These are phyloP conservation scores for Phytophthora capsici DNA, from an alignment of 352 stramenopile genomes.

Conservation along the genomic window DNA sequence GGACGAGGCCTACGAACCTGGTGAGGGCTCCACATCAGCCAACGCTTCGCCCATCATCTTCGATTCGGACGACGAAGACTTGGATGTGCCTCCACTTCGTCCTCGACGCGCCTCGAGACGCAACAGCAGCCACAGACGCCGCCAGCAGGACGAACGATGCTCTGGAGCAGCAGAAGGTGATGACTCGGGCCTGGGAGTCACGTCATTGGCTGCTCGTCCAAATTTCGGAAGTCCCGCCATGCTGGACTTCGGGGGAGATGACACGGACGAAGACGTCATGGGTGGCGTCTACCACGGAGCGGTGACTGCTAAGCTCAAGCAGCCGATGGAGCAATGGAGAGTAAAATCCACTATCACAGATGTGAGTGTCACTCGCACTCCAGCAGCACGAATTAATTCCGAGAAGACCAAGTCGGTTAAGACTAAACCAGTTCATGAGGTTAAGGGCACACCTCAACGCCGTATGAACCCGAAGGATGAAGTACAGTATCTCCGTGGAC, in stretches of 20 bases:
- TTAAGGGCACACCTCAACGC: conserved; percentile 9
- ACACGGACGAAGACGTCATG: conserved; percentile 30
- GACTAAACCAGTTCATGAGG: conserved; percentile 6
- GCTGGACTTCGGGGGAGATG: conserved; percentile 26
- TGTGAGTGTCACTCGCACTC: conserved; percentile 8
- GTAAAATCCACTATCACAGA: conserved; percentile 27
- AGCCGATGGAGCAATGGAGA: conserved; percentile 26
- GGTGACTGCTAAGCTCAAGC: conserved; percentile 28
- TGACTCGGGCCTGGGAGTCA: conserved; percentile 7
- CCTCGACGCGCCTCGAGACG: conserved; percentile 9
- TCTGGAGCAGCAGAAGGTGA: conserved; percentile 8
- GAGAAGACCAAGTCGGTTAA: conserved; percentile 6
- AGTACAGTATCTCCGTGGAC: conserved; percentile 27
- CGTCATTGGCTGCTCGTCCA: conserved; percentile 15
- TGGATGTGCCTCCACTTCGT: conserved; percentile 30
- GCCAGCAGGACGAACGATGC: conserved; percentile 8
- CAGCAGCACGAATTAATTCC: neutral
- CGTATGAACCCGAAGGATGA: conserved; percentile 43
- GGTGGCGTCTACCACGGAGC: conserved; percentile 29
- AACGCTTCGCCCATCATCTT: conserved; percentile 26
- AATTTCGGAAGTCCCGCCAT: conserved; percentile 12
- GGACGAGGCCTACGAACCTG: conserved; percentile 27
- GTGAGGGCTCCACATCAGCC: conserved; percentile 4
- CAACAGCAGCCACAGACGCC: neutral
- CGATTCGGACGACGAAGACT: conserved; percentile 38